Evolutionary conservation across 257 asterid species (phyloP), one percentile per base, ranked within the genome.

Genomic region (Solanum pimpinellifolium): DNA sequence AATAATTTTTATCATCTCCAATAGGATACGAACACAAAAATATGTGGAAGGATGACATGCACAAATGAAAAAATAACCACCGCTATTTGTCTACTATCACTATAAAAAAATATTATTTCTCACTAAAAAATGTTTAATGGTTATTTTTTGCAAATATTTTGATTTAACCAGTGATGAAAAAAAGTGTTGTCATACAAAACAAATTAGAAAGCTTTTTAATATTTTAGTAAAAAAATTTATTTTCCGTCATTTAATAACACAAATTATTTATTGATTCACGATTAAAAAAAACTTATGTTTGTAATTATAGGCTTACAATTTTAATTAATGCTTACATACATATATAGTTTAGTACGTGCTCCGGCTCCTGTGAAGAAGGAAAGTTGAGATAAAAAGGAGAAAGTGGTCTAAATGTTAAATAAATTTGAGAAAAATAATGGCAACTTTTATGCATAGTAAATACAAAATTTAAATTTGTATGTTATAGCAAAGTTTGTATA

Each of bases 401-500:
- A 37, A 75, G 35, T 76, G 21, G 62, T 77, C 35, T 20, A 76
- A 42, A 23, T 41, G 33, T 41, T 39, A 11, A n/a, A 42, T 44
- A 2, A 77, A 39, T 13, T 42, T 41, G 37, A 13, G 10, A 12
- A 75, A 75, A 23, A 62, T n/a, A 6, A 62, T 5, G 39, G 7
- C 7, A 37, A 37, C 39, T 37, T 37, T 37, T 2, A 37, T 2
- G 6, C 6, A 37, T 37, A 37, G 2, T 0, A 37, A 37, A 37
- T 0, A 37, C 0, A 37, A 35, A 37, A 37, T 37, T 37, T 37
- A 6, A 37, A 6, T 37, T 37, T 1, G 39, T 6, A 37, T 5
- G 7, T 0, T 37, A 6, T 37, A 37, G 0, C 7, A 37, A 37
- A 37, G 0, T 37, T 37, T 37, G 2, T 0, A 37, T 37, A 37